Conservation (phyloP, 2,329 filamentous ascomycete genomes). For the Clonostachys rosea region DNA sequence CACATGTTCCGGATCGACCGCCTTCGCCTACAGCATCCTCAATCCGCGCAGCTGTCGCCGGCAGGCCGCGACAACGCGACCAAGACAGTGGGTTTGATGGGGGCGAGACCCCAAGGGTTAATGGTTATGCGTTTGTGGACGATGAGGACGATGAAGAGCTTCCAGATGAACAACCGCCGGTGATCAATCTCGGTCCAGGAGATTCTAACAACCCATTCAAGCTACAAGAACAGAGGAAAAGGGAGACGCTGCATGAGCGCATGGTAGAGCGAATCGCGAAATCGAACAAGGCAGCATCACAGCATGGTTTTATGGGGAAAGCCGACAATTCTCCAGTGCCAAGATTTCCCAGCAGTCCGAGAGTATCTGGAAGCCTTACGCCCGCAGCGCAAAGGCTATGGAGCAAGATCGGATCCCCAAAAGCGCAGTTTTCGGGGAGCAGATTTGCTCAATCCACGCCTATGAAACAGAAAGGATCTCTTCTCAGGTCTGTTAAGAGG, state of each 20-base stretch:
- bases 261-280: slow-evolving; percentile 81
- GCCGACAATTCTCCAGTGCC: slow-evolving; percentile 59
- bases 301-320: slow-evolving; percentile 55
- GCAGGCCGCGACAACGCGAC: slow-evolving; percentile 57
- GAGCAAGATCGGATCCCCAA: slow-evolving; percentile 51
- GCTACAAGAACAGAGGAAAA: slow-evolving; percentile 66
- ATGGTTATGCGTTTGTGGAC: slow-evolving; percentile 92
- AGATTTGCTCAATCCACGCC: slow-evolving; percentile 30
- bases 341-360: slow-evolving; percentile 63
- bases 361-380: slow-evolving; percentile 55
- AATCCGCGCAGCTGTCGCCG: slow-evolving; percentile 78
- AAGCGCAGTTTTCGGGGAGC: slow-evolving; percentile 19
- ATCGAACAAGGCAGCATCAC: slow-evolving; percentile 60
- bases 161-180: slow-evolving; percentile 15
- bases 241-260: slow-evolving; percentile 78
- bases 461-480: slow-evolving; percentile 28
- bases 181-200: slow-evolving; percentile 53
- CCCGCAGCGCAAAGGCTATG: slow-evolving; percentile 70
- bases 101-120: slow-evolving; percentile 84
- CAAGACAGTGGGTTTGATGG: slow-evolving; percentile 52
- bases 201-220: slow-evolving; percentile 75
- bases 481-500: slow-evolving; percentile 24
- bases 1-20: slow-evolving; percentile 41
- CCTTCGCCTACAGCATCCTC: slow-evolving; percentile 81
- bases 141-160: slow-evolving; percentile 59